These are phyloP conservation scores for Alloteropsis semialata DNA, from an alignment of 176 grass and related monocot species.

Conservation along the genomic window DNA sequence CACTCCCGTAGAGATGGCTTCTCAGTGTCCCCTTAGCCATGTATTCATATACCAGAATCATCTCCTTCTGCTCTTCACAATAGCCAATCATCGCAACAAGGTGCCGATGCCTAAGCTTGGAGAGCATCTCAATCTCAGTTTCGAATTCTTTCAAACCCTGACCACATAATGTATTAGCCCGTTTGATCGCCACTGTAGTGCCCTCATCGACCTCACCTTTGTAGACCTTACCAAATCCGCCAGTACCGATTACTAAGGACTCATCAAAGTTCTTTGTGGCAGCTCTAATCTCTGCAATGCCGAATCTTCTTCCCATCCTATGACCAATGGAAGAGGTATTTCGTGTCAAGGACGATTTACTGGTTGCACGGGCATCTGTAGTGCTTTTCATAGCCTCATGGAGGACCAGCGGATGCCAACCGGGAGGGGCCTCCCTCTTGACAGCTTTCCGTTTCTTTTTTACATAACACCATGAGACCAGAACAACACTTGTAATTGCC, in stretches of 20 bases:
- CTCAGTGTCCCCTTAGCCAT: conserved; percentile 94
- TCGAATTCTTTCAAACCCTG: conserved; percentile 94
- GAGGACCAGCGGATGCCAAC: conserved; percentile 88
- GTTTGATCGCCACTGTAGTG: conserved; percentile 73
- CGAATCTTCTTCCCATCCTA: conserved; percentile 71
- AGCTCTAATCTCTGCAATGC: conserved; percentile 65
- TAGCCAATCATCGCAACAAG: conserved; percentile 95
- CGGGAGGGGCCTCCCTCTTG: conserved; percentile 55
- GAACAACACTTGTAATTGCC: conserved; percentile 37
- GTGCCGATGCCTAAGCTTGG: conserved; percentile 94
- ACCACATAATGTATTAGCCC: conserved; percentile 68
- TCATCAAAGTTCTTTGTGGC: conserved; percentile 94
- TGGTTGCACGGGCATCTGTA: conserved; percentile 56
- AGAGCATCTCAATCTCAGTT: conserved; percentile 95
- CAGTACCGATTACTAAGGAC: conserved; percentile 68
- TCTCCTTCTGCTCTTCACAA: conserved; percentile 92
- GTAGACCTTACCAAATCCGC: conserved; percentile 96
- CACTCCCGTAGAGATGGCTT: conserved; percentile 84
- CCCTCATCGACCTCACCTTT: conserved; percentile 69
- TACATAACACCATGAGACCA: conserved; percentile 57
- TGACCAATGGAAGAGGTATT: conserved; percentile 48
- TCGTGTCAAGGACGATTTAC: conserved; percentile 41
- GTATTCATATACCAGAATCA: conserved; percentile 95
- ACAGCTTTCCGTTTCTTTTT: conserved; percentile 57
- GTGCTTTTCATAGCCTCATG: conserved; percentile 90